Percentiles rank a stretch among this genome's conserved stretches.
These are phyloP conservation scores for Beauveria caledonica DNA, from an alignment of 2,329 filamentous ascomycete genomes.

Conservation along the genomic window DNA sequence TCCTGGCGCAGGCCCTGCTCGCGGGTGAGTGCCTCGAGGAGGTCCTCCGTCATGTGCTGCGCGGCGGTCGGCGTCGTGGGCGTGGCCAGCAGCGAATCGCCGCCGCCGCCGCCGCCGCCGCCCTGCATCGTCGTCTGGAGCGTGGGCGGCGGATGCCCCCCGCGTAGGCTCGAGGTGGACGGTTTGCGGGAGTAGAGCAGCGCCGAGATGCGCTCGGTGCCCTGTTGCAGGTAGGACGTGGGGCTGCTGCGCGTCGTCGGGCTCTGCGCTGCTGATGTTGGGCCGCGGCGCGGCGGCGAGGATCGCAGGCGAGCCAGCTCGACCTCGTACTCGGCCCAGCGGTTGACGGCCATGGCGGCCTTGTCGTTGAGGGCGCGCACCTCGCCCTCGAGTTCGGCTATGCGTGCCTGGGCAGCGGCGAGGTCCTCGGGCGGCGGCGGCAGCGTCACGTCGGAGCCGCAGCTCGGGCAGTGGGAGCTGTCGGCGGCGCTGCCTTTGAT, in stretches of 20 bases:
- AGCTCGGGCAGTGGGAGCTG: slow-evolving; percentile 40
- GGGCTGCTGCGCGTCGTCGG: slow-evolving; percentile 21
- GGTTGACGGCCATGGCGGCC: slow-evolving; percentile 54
- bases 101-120: slow-evolving; percentile 13
- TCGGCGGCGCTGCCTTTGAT: slow-evolving; percentile 18
- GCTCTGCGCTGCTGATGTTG: neutral
- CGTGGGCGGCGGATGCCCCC: slow-evolving; percentile 16
- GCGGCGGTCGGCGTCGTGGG: slow-evolving; percentile 14
- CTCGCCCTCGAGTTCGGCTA: slow-evolving; percentile 63
- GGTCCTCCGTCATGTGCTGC: slow-evolving; percentile 32
- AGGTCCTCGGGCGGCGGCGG: slow-evolving; percentile 33
- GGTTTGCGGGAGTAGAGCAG: slow-evolving; percentile 41
- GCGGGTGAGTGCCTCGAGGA: slow-evolving; percentile 55
- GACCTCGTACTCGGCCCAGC: slow-evolving; percentile 73
- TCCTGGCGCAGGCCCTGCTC: slow-evolving; percentile 60
- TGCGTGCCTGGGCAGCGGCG: slow-evolving; percentile 46
- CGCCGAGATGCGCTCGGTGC: slow-evolving; percentile 37
- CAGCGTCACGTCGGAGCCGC: slow-evolving; percentile 34
- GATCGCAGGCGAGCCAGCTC: slow-evolving; percentile 56
- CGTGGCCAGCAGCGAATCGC: slow-evolving; percentile 12
- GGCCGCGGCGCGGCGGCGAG: slow-evolving; percentile 11
- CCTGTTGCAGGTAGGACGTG: slow-evolving; percentile 37
- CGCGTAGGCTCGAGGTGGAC: slow-evolving; percentile 30
- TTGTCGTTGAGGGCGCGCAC: slow-evolving; percentile 63
- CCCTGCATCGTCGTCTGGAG: slow-evolving; percentile 3